Percentiles rank a stretch among this genome's conserved stretches.
Evolutionary conservation across 108 stramenopile genomes (phyloP).

Genomic region (Pseudonitzschia multistriata): DNA sequence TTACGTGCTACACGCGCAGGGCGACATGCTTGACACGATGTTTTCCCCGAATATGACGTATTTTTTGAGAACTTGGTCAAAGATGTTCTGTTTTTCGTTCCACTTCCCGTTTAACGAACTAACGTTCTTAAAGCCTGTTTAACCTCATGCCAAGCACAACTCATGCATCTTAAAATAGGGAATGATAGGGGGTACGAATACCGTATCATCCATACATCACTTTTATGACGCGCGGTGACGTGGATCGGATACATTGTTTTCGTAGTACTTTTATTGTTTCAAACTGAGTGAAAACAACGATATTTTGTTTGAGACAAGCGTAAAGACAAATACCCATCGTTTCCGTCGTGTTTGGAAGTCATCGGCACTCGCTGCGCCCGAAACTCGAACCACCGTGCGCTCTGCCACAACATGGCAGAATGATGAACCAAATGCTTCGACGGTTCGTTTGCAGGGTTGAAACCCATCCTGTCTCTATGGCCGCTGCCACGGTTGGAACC

Average conservation of each 20-base stretch:
- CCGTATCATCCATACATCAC: no score
- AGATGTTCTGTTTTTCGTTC: no score
- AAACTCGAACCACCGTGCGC: not conserved
- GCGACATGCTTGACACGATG: not conserved
- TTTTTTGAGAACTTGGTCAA: not conserved
- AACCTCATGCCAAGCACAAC: not conserved
- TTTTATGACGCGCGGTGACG: not conserved
- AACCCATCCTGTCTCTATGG: constrained; percentile 13
- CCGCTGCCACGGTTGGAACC: constrained; percentile 6
- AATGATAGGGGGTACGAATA: no score
- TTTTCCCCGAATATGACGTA: not conserved
- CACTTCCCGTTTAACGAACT: no score
- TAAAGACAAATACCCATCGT: no score
- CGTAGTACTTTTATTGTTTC: not conserved
- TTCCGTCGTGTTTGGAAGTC: no score
- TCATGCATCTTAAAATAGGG: not conserved
- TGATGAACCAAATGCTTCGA: not conserved
- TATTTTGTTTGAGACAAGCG: no score
- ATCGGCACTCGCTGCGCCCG: no score
- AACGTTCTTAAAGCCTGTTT: no score
- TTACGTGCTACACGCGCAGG: not conserved
- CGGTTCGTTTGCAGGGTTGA: constrained; percentile 2
- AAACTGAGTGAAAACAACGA: not conserved
- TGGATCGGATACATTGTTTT: not conserved
- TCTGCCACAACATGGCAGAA: not conserved